These are phyloP conservation scores for Saccharum hybrid DNA, from an alignment of 202 grass and related monocot species.

Conservation along the genomic window DNA sequence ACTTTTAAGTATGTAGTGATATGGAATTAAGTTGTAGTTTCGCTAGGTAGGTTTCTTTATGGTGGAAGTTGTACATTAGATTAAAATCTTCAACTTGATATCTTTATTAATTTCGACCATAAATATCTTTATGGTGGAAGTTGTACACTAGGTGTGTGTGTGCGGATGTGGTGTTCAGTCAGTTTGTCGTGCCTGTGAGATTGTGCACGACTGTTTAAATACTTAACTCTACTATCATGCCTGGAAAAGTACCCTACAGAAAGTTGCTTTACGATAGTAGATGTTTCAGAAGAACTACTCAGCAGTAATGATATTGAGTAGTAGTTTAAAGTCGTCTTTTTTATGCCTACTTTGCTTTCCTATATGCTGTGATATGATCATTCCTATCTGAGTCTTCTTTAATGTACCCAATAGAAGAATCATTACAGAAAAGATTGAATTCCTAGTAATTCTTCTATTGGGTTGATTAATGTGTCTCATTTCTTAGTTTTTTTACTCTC, in stretches of 20 bases:
- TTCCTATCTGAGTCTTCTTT: not conserved
- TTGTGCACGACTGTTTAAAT: not conserved
- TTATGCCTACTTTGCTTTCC: conserved; percentile 16
- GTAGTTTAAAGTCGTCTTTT: not conserved
- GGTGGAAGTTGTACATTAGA: no score
- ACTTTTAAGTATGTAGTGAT: no score
- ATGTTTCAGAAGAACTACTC: conserved; percentile 23
- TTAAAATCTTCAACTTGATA: no score
- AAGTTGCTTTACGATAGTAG: conserved; percentile 10
- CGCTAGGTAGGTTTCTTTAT: no score
- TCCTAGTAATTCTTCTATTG: conserved; percentile 6
- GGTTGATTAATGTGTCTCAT: not conserved
- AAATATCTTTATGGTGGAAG: no score
- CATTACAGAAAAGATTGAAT: not conserved
- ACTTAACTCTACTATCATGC: conserved; percentile 18
- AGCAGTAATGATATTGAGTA: conserved; percentile 7
- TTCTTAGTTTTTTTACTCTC: not conserved
- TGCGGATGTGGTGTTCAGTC: not conserved
- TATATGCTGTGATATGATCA: not conserved
- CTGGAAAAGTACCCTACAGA: not conserved
- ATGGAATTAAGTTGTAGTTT: no score
- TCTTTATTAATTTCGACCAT: no score
- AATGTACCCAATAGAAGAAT: not conserved
- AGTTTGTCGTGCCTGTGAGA: not conserved
- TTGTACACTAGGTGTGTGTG: no score